Percentiles rank a stretch among this genome's conserved stretches.
Evolutionary conservation across 2,329 filamentous ascomycete genomes (phyloP).

Genomic region (Cytospora schulzeri): DNA sequence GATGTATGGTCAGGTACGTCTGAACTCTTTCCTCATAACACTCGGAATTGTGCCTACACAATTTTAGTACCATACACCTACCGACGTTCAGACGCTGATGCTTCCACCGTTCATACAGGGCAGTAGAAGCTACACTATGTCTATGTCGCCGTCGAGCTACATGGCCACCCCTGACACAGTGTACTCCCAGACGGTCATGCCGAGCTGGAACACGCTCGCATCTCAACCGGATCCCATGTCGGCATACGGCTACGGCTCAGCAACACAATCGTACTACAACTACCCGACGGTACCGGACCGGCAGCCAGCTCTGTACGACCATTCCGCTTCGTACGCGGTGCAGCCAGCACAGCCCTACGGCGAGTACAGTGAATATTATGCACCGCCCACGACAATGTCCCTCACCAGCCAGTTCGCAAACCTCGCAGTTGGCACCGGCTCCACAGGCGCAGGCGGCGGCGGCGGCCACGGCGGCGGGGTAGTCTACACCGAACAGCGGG

Average conservation of each 20-base stretch:
- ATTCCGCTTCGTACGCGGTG: conserved; percentile 20
- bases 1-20: conserved; percentile 22
- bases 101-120: conserved; percentile 11
- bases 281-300: conserved; percentile 8
- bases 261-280: conserved; percentile 5
- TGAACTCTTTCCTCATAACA: conserved; percentile 2
- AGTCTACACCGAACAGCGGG: conserved; percentile 28
- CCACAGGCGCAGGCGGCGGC: neutral
- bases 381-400: conserved; percentile 3
- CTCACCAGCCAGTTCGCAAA: conserved; percentile 17
- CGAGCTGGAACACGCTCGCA: conserved; percentile 11
- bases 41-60: conserved; percentile 5
- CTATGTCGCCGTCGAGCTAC: conserved; percentile 17
- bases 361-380: conserved; percentile 21
- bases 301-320: conserved; percentile 13
- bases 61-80: conserved; percentile 1
- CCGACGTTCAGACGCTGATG: conserved; percentile 17
- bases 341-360: conserved; percentile 21
- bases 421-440: neutral
- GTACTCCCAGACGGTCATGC: conserved; percentile 11
- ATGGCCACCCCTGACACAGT: conserved; percentile 17
- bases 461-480: conserved; percentile 6
- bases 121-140: conserved; percentile 5
- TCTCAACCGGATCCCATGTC: neutral
- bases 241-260: conserved; percentile 12